Base-by-base conservation (phyloP, 768 basidiomycete species). In the Xerocomellus intermedius region DNA sequence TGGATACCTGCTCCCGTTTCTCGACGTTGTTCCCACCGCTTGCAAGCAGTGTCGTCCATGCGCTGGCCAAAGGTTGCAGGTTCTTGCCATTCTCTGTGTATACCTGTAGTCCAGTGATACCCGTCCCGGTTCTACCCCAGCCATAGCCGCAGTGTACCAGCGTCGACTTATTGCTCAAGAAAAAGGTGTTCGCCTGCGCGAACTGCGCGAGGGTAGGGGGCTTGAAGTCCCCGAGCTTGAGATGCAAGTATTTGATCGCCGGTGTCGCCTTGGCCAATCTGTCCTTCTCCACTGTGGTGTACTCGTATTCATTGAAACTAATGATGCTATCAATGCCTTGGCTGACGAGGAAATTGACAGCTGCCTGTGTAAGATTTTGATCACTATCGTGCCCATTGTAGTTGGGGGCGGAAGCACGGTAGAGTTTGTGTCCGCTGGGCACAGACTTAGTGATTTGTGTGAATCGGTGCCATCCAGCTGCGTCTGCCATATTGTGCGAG, bases 371-470 rank as follows among this genome's bases (percentile, higher is more conserved):
- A 14, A 67, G 57, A 5, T 54, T 14, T 50, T 68, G 67, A 35
- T 58, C 52, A 0, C 33, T 17, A 12, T 58, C 54, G 8, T 17
- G 6, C 19, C 0, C 8, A 1, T 10, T 35, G 50, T 67, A 67
- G 52, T 60, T 59, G 21, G 66, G 62, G 1, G 67, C 56, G 6
- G 66, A 68, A 38, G 67, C 45, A 24, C 66, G 67, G 39, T 58
- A 59, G 22, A 66, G 58, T 14, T 52, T 50, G 26, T 60, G 58
- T 19, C 55, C 59, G 8, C 4, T 42, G 13, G 55, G 60, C 10
- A 64, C 55, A 12, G 21, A 46, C 3, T 48, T 13, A 7, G 52
- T 64, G 42, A 61, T 65, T 13, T 46, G 47, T 8, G 30, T 50
- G 39, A 62, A 66, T 44, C 50, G 42, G n/a, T 52, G 13, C 65